Percentiles rank a stretch among this genome's conserved stretches.
phyloP scores from a whole-genome alignment of 2,329 filamentous ascomycete species.

The Aspergillus fischeri region DNA sequence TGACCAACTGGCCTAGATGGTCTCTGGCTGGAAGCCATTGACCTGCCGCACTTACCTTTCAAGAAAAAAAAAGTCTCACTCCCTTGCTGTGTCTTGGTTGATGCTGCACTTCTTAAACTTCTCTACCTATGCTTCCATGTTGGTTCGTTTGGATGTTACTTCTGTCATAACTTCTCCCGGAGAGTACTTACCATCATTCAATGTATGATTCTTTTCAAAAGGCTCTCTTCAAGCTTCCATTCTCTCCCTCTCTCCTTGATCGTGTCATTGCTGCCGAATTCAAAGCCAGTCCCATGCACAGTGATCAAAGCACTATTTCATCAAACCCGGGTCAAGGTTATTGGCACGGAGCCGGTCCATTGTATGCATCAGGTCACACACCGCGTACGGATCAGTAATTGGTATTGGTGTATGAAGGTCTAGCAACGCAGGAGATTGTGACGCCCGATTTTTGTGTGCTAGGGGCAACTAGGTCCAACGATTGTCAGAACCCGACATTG shows the following conservation, averaged over 20 bases:
- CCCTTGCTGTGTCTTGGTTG: slow-evolving; percentile 15
- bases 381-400: no score
- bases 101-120: slow-evolving; percentile 14
- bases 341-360: no score
- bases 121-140: slow-evolving; percentile 19
- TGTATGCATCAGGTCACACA: no score
- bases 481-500: no score
- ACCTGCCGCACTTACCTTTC: slow-evolving; percentile 20
- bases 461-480: no score
- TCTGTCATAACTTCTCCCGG: slow-evolving; percentile 16
- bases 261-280: slow-evolving; percentile 8
- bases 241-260: slow-evolving; percentile 15
- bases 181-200: slow-evolving; percentile 13
- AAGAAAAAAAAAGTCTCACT: slow-evolving; percentile 19
- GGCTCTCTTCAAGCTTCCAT: slow-evolving; percentile 9
- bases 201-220: slow-evolving; percentile 18
- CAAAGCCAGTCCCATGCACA: slow-evolving; percentile 11
- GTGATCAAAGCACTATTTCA: slow-evolving; percentile 9
- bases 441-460: no score
- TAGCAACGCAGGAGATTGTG: no score
- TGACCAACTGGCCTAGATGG: slow-evolving; percentile 26
- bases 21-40: slow-evolving; percentile 25
- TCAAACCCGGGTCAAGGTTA: no score
- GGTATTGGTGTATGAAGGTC: no score
- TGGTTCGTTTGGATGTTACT: slow-evolving; percentile 25